Evolutionary conservation across 2,329 filamentous ascomycete species (phyloP), one percentile per base, ranked within the genome.

Genomic region (Ceratocystis cubensis): DNA sequence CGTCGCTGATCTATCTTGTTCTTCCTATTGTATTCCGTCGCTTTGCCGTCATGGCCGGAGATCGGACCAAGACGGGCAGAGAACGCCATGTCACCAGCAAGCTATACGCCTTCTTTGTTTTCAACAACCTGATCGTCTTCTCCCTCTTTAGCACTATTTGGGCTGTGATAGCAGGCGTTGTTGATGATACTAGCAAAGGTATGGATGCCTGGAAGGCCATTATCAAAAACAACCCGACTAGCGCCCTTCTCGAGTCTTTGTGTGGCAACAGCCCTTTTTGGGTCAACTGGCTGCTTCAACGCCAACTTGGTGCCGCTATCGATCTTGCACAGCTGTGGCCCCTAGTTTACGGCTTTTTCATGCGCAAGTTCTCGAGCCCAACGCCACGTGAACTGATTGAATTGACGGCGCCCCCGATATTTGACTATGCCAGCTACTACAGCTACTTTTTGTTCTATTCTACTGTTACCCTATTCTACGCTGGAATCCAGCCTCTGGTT

Each of bases 391-490:
- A 96, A 74, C 80, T 94, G 71, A 97, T 97, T 71, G 90, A 96
- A 75, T 84, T 94, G 73, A 96, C 92, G 0, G 94, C 94, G 2
- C 94, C 94, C 0, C 92, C 90, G 1, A 81, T 89, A 0, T 96
- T 99, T 74, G 92, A 97, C 71, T 97, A 96, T 73, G 91, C 94
- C 67, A 91, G 85, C 71, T 97, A 97, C 77, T 99, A 96, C 82
- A 97, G 96, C 75, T 97, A 96, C 75, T 96, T 96, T 76, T 80
- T 97, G 37, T 99, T 90, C 77, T 99, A 97, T 77, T 81, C 88
- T 28, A 96, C 93, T 0, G 89, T 97, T 41, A 88, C 91, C 0
- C 80, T 99, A 17, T 91, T 87, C 72, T 96, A 94, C 73, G 86
- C 88, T 1, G 85, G 86, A 1, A 81, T 97, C 64, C 94, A 97